phyloP scores from a whole-genome alignment of 306 rosid genomes.

The Castanospermum australe region DNA sequence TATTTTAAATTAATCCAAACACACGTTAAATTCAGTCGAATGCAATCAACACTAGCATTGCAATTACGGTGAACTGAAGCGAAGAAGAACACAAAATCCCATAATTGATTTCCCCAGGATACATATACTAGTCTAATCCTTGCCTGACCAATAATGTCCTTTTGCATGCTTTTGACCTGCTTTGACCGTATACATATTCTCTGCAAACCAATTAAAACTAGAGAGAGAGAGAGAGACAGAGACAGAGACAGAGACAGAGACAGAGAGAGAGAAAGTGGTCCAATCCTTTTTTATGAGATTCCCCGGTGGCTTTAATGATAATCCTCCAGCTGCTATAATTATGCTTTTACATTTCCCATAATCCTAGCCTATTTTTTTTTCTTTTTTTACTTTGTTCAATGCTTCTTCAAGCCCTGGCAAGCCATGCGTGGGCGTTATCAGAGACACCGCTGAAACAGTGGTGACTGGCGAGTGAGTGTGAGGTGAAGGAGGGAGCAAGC shows the following conservation, averaged over 20 bases:
- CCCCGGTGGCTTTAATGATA: slow-evolving; percentile 41
- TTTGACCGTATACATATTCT: slow-evolving; percentile 54
- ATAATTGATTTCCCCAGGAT: slow-evolving; percentile 17
- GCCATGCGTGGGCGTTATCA: background rate
- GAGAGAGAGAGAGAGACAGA: slow-evolving; percentile 29
- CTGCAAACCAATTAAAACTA: slow-evolving; percentile 32
- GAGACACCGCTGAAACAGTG: background rate
- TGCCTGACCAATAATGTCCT: slow-evolving; percentile 38
- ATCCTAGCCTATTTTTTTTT: background rate
- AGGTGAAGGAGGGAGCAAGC: background rate
- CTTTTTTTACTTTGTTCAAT: no score
- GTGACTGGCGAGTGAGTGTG: background rate
- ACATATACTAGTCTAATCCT: no score
- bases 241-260: slow-evolving; percentile 28
- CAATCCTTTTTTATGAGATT: slow-evolving; percentile 35
- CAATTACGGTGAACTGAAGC: background rate
- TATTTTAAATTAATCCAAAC: no score
- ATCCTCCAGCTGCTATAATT: slow-evolving; percentile 12
- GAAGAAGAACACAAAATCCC: background rate
- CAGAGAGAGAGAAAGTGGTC: slow-evolving; percentile 33
- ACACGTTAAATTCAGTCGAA: no score
- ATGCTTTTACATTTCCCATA: slow-evolving; percentile 51
- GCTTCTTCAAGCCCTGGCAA: slow-evolving; percentile 16
- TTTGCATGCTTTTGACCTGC: slow-evolving; percentile 49
- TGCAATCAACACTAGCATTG: background rate